phyloP scores from a whole-genome alignment of 2,329 filamentous ascomycete genomes.

The Sclerotinia subarctica region DNA sequence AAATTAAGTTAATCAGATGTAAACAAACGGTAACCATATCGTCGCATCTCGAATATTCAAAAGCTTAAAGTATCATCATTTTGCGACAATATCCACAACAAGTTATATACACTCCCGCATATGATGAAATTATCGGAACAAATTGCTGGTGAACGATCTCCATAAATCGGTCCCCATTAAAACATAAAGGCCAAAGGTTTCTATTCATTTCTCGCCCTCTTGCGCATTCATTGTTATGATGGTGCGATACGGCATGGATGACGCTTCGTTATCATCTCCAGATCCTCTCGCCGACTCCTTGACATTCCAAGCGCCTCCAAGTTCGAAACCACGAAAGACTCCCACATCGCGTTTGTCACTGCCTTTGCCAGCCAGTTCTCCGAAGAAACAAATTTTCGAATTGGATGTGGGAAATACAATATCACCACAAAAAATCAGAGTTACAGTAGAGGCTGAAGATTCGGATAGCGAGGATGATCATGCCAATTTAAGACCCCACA shows the following conservation, averaged over 20 bases:
- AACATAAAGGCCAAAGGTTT: constrained; percentile 3
- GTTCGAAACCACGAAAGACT: constrained; percentile 33
- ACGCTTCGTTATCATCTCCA: constrained; percentile 36
- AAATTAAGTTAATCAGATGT: constrained; percentile 5
- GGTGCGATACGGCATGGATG: constrained; percentile 26
- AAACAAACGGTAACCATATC: constrained; percentile 17
- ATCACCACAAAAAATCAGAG: constrained; percentile 39
- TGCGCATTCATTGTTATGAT: constrained; percentile 15
- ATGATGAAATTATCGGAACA: constrained; percentile 1
- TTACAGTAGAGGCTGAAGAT: constrained; percentile 39
- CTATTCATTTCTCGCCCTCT: constrained; percentile 1
- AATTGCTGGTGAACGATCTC: background rate
- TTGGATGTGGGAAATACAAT: constrained; percentile 38
- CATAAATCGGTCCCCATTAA: constrained; percentile 17
- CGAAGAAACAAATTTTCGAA: constrained; percentile 39
- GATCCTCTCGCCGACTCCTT: constrained; percentile 38
- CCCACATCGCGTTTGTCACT: constrained; percentile 30
- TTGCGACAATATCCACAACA: constrained; percentile 22
- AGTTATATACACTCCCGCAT: background rate
- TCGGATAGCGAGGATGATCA: constrained; percentile 32
- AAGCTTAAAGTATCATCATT: constrained; percentile 8
- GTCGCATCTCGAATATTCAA: constrained; percentile 14
- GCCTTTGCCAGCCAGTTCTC: constrained; percentile 34
- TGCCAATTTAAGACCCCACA: constrained; percentile 22
- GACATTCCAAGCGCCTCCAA: constrained; percentile 33